Evolutionary conservation across 208 protist species (phyloP).

Genomic region (Leishmania tarentolae): DNA sequence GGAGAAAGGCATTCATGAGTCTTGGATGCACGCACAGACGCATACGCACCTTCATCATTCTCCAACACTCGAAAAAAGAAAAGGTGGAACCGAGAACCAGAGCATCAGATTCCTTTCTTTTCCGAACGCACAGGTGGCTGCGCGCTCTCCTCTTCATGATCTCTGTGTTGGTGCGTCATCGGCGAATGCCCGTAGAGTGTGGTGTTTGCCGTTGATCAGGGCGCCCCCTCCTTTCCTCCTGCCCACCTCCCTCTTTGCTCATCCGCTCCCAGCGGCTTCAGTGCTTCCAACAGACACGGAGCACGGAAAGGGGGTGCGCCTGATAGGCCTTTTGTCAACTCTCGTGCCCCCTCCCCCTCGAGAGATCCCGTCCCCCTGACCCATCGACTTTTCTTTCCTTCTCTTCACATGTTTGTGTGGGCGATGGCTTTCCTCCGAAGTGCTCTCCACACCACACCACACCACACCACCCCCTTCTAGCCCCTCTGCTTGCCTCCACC

Average conservation of each 20-base stretch:
- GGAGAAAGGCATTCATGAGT: neutral
- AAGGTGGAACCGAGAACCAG: neutral
- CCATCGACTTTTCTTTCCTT: neutral
- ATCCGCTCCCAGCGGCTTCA: neutral
- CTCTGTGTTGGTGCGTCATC: neutral
- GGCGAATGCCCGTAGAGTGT: neutral
- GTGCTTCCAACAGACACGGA: neutral
- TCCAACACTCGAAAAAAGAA: neutral
- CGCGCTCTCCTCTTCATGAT: neutral
- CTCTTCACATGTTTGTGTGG: neutral
- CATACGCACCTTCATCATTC: neutral
- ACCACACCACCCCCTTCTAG: neutral
- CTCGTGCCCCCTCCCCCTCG: neutral
- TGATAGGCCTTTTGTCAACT: neutral
- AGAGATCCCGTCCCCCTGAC: neutral
- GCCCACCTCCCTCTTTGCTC: neutral
- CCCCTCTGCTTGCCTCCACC: neutral
- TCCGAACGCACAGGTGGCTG: neutral
- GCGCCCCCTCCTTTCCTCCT: neutral
- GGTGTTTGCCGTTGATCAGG: neutral
- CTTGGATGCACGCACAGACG: neutral
- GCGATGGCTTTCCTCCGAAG: neutral
- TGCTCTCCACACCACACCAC: neutral
- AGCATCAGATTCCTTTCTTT: neutral
- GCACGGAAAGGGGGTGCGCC: neutral